Percentiles rank a stretch among this genome's conserved stretches.
Conservation (phyloP, 2,329 filamentous ascomycete genomes). For the Botrytis medusae region DNA sequence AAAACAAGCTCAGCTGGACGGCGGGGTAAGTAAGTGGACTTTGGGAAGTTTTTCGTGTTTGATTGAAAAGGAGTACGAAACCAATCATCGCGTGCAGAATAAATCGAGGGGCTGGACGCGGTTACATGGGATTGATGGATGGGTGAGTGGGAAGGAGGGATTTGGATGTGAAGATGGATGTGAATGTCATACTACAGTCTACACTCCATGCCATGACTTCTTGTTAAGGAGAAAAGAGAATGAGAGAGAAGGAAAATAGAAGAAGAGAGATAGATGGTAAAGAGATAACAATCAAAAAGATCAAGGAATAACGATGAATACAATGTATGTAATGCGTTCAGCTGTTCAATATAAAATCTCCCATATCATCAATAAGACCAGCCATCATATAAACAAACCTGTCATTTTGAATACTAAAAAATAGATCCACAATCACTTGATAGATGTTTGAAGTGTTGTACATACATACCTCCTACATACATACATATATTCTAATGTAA, state of each 20-base stretch:
- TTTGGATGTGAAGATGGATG: background rate
- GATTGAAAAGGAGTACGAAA: background rate
- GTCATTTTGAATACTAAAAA: background rate
- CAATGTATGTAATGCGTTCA: background rate
- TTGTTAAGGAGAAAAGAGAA: background rate
- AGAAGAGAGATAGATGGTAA: background rate
- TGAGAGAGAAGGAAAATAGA: background rate
- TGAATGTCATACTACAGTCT: background rate
- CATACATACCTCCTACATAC: background rate
- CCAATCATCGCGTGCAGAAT: conserved; percentile 35
- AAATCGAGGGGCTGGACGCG: conserved; percentile 21
- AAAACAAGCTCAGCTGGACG: background rate
- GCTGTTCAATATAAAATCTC: background rate
- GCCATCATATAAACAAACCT: background rate
- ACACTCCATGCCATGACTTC: background rate
- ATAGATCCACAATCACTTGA: background rate
- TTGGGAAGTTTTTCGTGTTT: conserved; percentile 4
- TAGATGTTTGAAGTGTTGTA: conserved; percentile 5
- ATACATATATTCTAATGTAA: too few species aligned
- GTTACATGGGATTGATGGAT: conserved; percentile 2
- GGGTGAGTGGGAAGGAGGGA: background rate
- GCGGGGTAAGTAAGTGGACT: conserved; percentile 8
- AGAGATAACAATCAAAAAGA: background rate
- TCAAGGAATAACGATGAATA: background rate
- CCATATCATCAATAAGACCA: background rate